Evolutionary conservation across 2,329 filamentous ascomycete species (phyloP).

Genomic region (Capronia coronata): DNA sequence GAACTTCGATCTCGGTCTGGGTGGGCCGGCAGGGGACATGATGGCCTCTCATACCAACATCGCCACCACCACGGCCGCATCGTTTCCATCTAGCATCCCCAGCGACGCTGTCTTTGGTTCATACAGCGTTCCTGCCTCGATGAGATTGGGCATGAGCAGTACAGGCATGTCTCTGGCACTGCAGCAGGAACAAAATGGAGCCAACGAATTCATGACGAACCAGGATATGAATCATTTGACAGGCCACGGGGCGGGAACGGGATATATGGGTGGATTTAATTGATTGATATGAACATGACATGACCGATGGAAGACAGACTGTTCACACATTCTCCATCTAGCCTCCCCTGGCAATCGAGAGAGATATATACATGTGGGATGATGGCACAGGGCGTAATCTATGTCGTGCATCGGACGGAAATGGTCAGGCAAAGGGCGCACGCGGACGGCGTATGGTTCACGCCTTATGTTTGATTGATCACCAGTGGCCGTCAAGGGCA

Average conservation of each 20-base stretch:
- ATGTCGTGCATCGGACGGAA: too few species aligned
- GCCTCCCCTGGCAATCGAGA: too few species aligned
- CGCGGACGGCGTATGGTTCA: too few species aligned
- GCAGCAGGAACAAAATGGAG: slow-evolving; percentile 8
- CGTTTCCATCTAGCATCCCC: slow-evolving; percentile 17
- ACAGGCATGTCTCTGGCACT: too few species aligned
- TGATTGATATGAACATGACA: background rate
- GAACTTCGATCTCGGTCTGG: slow-evolving; percentile 20
- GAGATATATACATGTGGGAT: too few species aligned
- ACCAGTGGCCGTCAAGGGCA: too few species aligned
- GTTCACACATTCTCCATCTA: too few species aligned
- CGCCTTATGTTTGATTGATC: too few species aligned
- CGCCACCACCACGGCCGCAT: background rate
- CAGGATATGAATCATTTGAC: slow-evolving; percentile 19
- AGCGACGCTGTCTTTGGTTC: slow-evolving; percentile 15
- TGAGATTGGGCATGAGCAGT: background rate
- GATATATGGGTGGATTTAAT: slow-evolving; percentile 20
- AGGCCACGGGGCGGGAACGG: background rate
- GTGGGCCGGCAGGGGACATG: slow-evolving; percentile 1
- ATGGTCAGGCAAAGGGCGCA: too few species aligned
- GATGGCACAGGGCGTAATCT: too few species aligned
- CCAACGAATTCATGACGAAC: slow-evolving; percentile 16
- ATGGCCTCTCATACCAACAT: background rate
- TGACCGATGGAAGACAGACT: too few species aligned
- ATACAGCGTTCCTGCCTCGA: slow-evolving; percentile 3